These are phyloP conservation scores for Coemansia sp. DNA, from an alignment of 192 early-diverging fungal genomes.

Conservation along the genomic window DNA sequence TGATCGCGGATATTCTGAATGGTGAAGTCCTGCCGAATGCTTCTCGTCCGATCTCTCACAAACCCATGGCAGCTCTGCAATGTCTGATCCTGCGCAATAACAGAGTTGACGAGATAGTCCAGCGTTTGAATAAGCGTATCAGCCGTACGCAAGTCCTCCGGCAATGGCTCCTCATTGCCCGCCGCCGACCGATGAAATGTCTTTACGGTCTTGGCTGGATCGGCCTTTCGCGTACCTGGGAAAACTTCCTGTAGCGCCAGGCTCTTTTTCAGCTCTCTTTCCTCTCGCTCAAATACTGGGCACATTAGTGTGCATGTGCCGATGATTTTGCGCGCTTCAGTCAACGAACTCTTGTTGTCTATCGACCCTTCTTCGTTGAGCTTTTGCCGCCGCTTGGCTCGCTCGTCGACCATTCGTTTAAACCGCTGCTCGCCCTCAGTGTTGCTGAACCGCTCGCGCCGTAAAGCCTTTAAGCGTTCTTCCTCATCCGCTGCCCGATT, in stretches of 20 bases:
- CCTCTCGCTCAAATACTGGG: slow-evolving; percentile 82
- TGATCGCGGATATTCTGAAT: slow-evolving; percentile 75
- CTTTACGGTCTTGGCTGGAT: slow-evolving; percentile 74
- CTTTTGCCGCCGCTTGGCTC: slow-evolving; percentile 60
- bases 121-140: slow-evolving; percentile 63
- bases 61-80: slow-evolving; percentile 73
- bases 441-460: slow-evolving; percentile 51
- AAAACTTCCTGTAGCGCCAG: slow-evolving; percentile 70
- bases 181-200: slow-evolving; percentile 82
- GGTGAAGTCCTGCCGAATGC: slow-evolving; percentile 85
- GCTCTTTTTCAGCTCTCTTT: slow-evolving; percentile 75
- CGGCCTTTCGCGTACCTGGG: slow-evolving; percentile 61
- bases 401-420: slow-evolving; percentile 62
- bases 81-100: slow-evolving; percentile 55
- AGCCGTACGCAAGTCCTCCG: slow-evolving; percentile 86
- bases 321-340: slow-evolving; percentile 64
- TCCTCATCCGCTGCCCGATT: slow-evolving; percentile 30
- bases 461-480: slow-evolving; percentile 42
- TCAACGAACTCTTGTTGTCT: slow-evolving; percentile 58
- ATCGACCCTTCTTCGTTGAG: slow-evolving; percentile 64
- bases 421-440: slow-evolving; percentile 32
- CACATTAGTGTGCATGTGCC: slow-evolving; percentile 89
- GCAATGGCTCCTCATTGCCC: slow-evolving; percentile 80
- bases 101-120: slow-evolving; percentile 62
- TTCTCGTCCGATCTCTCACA: slow-evolving; percentile 81